phyloP scores from a whole-genome alignment of 768 basidiomycete genomes.

The Filobasidium wieringae region DNA sequence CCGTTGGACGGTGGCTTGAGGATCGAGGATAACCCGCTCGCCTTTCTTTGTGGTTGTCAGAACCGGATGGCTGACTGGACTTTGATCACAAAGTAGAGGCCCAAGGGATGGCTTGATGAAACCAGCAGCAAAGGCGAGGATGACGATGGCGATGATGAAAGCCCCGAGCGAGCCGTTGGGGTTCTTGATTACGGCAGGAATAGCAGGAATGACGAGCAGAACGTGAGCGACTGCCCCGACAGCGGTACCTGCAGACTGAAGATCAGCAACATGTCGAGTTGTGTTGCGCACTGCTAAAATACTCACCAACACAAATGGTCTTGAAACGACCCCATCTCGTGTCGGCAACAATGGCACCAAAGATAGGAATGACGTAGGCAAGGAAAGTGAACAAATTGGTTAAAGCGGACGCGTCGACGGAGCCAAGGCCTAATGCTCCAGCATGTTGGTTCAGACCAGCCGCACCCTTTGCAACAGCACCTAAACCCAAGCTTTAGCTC shows the following conservation, averaged over 20 bases:
- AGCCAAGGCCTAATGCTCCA: slow-evolving; percentile 30
- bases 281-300: too few species aligned
- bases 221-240: slow-evolving; percentile 32
- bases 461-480: slow-evolving; percentile 24
- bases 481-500: slow-evolving; percentile 28
- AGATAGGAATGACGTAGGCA: slow-evolving; percentile 29
- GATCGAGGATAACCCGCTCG: slow-evolving; percentile 34
- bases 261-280: too few species aligned
- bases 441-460: too few species aligned
- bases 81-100: slow-evolving; percentile 37
- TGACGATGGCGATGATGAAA: slow-evolving; percentile 30
- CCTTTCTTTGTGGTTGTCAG: slow-evolving; percentile 24
- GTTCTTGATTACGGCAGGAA: slow-evolving; percentile 27
- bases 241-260: slow-evolving; percentile 27
- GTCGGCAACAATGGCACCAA: slow-evolving; percentile 35
- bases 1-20: slow-evolving; percentile 27
- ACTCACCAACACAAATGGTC: slow-evolving; percentile 32
- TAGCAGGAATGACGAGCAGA: slow-evolving; percentile 30
- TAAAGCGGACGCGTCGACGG: slow-evolving; percentile 21
- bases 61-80: slow-evolving; percentile 25
- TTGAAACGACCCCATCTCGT: slow-evolving; percentile 36
- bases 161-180: slow-evolving; percentile 20
- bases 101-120: slow-evolving; percentile 38
- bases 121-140: slow-evolving; percentile 35
- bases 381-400: slow-evolving; percentile 25